Base-by-base conservation (phyloP, 805 yeast genomes). In the Yamadazyma takamatsuzukensis region DNA sequence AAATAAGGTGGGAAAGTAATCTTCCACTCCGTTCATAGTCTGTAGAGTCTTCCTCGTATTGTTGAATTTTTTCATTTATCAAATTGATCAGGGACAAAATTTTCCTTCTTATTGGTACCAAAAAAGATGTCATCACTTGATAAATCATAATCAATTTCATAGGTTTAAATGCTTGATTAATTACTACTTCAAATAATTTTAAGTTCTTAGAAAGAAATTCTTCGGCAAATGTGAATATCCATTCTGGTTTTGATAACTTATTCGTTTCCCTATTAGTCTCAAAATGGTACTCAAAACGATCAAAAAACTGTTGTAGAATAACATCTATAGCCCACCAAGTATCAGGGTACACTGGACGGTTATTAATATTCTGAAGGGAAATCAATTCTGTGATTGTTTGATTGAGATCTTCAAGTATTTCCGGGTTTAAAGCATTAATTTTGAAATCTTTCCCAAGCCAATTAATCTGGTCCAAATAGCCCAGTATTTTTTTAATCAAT, bases 241-340 rank as follows among this genome's bases (percentile, higher is more conserved):
- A 82, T 49, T 83, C 89, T 1, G 90, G 89, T 46, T 77, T 77
- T 36, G 80, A 78, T 16, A 75, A 47, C 27, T 76, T 70, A 45
- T 80, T 80, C 0, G 89, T 82, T 21, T 78, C 82, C 24, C 54
- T 61, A 18, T 68, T 58, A 4, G 72, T 61, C 30, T 72, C 71
- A 47, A 82, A 83, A 49, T 83, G 86, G 55, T 59, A 83, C 25
- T 64, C 57, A 48, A 83, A 76, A 25, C 83, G 64, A 9, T 64
- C 43, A 6, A 59, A 56, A 18, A 80, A 61, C 1, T 74, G 72
- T 16, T 56, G 52, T 3, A 73, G 51, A 18, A 83, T 51, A 1
- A 61, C 49, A 25, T 65, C 69, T 25, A 79, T 55, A 0, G 76
- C 74, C 74, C 81, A 74, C 57, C 73, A 57, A 0, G 72, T 45